Percentiles rank a stretch among this genome's conserved stretches.
Evolutionary conservation across 306 rosid species (phyloP).

Genomic region (Styphnolobium japonicum): DNA sequence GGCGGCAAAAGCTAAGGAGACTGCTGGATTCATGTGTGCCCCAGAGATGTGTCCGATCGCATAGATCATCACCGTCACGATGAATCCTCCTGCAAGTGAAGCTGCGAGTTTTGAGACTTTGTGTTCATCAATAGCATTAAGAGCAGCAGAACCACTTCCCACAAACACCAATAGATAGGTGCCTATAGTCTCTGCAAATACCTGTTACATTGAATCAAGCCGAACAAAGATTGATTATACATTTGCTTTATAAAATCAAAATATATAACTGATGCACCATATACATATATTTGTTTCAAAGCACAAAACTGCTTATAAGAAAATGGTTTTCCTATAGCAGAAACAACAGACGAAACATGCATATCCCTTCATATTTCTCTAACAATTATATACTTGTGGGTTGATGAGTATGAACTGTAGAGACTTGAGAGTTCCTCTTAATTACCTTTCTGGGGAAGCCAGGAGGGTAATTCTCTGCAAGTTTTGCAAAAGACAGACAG

Average conservation of each 20-base stretch:
- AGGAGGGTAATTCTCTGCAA: slow-evolving; percentile 44
- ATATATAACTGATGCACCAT: no score
- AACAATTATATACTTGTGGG: not conserved
- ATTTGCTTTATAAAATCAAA: not conserved
- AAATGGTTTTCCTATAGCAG: no score
- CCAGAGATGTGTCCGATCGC: slow-evolving; percentile 88
- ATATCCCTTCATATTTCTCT: no score
- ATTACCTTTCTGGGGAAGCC: slow-evolving; percentile 53
- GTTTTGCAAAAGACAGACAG: not conserved
- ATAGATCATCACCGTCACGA: slow-evolving; percentile 75
- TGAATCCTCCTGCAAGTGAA: slow-evolving; percentile 67
- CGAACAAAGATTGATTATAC: not conserved
- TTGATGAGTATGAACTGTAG: not conserved
- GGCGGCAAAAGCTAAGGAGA: slow-evolving; percentile 73
- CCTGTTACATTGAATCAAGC: slow-evolving; percentile 30
- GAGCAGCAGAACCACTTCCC: slow-evolving; percentile 67
- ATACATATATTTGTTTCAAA: not conserved
- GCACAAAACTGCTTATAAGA: not conserved
- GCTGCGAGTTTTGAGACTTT: slow-evolving; percentile 67
- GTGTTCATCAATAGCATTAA: slow-evolving; percentile 43
- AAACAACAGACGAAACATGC: no score
- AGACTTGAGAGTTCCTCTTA: not conserved
- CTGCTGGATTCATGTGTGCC: slow-evolving; percentile 89
- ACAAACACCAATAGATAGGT: slow-evolving; percentile 76
- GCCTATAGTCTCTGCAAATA: slow-evolving; percentile 70